Base-by-base conservation (phyloP, 495 filamentous ascomycete species). In the Lasiosphaeria miniovina region DNA sequence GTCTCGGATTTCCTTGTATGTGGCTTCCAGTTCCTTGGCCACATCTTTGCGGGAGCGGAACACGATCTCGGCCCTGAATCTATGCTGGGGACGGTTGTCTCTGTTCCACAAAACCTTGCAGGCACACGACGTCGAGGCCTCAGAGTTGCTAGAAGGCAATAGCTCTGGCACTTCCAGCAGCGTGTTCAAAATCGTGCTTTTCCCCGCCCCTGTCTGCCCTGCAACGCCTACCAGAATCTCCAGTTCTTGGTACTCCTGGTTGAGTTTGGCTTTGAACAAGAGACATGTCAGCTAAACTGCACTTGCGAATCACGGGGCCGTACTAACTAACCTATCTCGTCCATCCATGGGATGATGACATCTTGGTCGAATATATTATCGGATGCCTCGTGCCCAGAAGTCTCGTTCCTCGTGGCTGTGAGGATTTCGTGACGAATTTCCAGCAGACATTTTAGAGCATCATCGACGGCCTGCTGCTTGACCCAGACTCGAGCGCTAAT, bases 121-220 rank as follows among this genome's bases (percentile, higher is more conserved):
- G 5, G 53, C 61, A 2, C 57, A 57, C 7, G 68, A 60, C 0
- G 68, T 71, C 0, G 68, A 50, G 0, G 68, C 66, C 11, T 67
- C 59, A 2, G 59, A 52, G 55, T 55, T 65, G 55, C 59, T 66
- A 1, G 65, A 63, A 1, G 69, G 65, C 1, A 71, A 54, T 4
- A 72, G 52, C 11, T 66, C 63, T 14, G 56, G 63, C 2, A 33
- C 34, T 3, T 55, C 65, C 3, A 70, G 33, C 0, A 72, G 51
- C 4, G 58, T 60, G 32, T 72, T 72, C 1, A 70, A n/a, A 0
- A 62, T 15, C 0, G 69, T 65, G 1, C 57, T 72, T 31, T 72
- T 71, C 4, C 69, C 67, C 4, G 65, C 64, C 14, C 69, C 67
- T 3, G 67, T 71, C 5, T 51, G 36, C 0, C 69, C 69, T 2